Evolutionary conservation across 768 basidiomycete species (phyloP).

Genomic region (Neoboletus brunneissimus): DNA sequence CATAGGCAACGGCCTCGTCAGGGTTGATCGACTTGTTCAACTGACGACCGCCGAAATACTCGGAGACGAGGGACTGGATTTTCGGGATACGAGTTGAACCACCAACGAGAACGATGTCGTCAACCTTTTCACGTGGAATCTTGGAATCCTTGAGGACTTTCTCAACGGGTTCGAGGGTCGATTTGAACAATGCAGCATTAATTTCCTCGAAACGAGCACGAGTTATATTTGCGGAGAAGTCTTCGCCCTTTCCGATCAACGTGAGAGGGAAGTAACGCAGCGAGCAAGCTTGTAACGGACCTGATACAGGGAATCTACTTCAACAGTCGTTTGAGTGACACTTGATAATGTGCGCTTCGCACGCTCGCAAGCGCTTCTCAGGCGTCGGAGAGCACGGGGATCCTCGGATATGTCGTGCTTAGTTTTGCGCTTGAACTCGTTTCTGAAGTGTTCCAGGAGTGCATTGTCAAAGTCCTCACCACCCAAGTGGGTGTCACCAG

Average conservation of each 20-base stretch:
- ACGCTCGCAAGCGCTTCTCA: constrained; percentile 97
- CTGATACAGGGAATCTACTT: constrained; percentile 98
- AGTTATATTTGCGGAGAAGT: constrained; percentile 98
- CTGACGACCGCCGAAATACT: constrained; percentile 97
- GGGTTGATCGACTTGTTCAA: constrained; percentile 99
- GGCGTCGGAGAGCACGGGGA: constrained; percentile 92
- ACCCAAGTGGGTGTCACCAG: constrained; percentile 98
- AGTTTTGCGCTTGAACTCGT: constrained; percentile 97
- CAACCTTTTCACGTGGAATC: constrained; percentile 95
- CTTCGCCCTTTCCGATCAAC: constrained; percentile 66
- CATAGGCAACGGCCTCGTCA: constrained; percentile 99
- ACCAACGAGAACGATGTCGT: constrained; percentile 99
- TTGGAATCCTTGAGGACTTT: constrained; percentile 99
- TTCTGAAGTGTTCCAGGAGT: constrained; percentile 98
- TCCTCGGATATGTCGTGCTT: constrained; percentile 97
- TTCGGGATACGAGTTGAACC: constrained; percentile 99
- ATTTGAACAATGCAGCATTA: constrained; percentile 93
- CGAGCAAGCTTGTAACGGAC: constrained; percentile 36
- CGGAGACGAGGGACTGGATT: constrained; percentile 96
- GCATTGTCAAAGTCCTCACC: constrained; percentile 99
- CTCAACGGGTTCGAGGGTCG: constrained; percentile 96
- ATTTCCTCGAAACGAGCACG: constrained; percentile 99
- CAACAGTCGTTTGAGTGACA: constrained; percentile 97
- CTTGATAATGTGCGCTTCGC: constrained; percentile 98
- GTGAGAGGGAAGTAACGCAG: constrained; percentile 4